phyloP scores from a whole-genome alignment of 2,329 filamentous ascomycete genomes.

The Paecilomyces variotii region DNA sequence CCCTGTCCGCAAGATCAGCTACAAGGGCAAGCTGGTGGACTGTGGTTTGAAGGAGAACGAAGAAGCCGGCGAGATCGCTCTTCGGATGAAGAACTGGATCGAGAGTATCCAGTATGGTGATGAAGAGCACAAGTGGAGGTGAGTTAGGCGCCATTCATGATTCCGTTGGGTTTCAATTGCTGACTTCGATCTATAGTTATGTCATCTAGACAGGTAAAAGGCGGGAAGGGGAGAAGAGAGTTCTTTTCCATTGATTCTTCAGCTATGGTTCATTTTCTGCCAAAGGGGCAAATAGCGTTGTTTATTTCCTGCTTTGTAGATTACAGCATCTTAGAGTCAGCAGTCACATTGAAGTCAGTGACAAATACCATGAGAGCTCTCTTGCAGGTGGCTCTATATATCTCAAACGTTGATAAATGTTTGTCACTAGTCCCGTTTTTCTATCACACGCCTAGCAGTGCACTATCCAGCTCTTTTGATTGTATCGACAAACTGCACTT shows the following conservation, averaged over 20 bases:
- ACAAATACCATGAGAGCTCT: neutral
- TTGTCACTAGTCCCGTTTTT: no score
- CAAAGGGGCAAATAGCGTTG: neutral
- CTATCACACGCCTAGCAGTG: no score
- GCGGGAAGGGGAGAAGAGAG: neutral
- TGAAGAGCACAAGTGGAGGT: constrained; percentile 86
- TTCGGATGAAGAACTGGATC: constrained; percentile 93
- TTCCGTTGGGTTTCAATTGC: neutral
- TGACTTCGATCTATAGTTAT: neutral
- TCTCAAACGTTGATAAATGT: no score
- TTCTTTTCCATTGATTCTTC: neutral
- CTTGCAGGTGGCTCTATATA: neutral
- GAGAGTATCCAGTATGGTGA: constrained; percentile 93
- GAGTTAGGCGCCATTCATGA: constrained; percentile 24
- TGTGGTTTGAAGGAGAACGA: constrained; percentile 74
- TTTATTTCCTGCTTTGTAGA: neutral
- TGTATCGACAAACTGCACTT: no score
- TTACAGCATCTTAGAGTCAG: neutral
- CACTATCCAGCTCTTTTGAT: no score
- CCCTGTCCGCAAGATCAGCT: constrained; percentile 81
- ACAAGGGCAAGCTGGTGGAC: constrained; percentile 71
- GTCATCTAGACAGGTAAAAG: neutral
- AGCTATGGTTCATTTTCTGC: neutral
- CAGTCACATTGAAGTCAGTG: neutral
- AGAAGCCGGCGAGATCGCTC: constrained; percentile 80